phyloP scores from a whole-genome alignment of 108 stramenopile genomes.

The Pseudonitzschia multiseries region DNA sequence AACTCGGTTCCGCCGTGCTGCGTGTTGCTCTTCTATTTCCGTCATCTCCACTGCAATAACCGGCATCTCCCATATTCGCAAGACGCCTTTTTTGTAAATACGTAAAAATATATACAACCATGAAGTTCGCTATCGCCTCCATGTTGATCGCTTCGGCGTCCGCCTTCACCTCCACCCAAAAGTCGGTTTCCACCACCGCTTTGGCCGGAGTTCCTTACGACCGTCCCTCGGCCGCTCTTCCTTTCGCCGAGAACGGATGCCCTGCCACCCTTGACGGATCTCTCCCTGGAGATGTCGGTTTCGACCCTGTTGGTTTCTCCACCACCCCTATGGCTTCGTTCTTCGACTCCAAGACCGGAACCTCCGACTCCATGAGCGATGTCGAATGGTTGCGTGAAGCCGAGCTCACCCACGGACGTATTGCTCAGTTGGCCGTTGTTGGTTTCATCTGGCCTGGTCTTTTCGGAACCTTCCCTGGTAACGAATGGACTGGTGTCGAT shows the following conservation, averaged over 20 bases:
- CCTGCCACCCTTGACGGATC: constrained; percentile 90
- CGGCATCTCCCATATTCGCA: not conserved
- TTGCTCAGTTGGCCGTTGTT: constrained; percentile 94
- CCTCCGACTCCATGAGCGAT: constrained; percentile 53
- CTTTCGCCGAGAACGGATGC: constrained; percentile 65
- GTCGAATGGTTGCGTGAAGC: constrained; percentile 95
- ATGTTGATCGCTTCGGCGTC: constrained; percentile 56
- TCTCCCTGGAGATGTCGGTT: constrained; percentile 92
- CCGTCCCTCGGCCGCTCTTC: constrained; percentile 74
- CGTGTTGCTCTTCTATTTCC: not conserved
- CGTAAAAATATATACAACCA: constrained; percentile 22
- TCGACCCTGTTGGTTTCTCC: constrained; percentile 96
- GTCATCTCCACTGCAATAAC: not conserved
- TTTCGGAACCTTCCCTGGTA: constrained; percentile 94
- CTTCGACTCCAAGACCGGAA: constrained; percentile 55
- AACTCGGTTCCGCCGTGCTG: not conserved
- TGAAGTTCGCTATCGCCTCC: constrained; percentile 61
- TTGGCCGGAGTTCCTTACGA: constrained; percentile 27
- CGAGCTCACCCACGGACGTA: constrained; percentile 97
- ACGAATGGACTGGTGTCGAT: constrained; percentile 88
- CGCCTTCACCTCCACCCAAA: constrained; percentile 47
- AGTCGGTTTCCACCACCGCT: not conserved
- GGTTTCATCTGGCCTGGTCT: constrained; percentile 94
- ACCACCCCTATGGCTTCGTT: constrained; percentile 65
- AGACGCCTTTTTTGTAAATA: not conserved